Evolutionary conservation across 179 eudicot genomes (phyloP).

Genomic region (Vitellaria paradoxa): DNA sequence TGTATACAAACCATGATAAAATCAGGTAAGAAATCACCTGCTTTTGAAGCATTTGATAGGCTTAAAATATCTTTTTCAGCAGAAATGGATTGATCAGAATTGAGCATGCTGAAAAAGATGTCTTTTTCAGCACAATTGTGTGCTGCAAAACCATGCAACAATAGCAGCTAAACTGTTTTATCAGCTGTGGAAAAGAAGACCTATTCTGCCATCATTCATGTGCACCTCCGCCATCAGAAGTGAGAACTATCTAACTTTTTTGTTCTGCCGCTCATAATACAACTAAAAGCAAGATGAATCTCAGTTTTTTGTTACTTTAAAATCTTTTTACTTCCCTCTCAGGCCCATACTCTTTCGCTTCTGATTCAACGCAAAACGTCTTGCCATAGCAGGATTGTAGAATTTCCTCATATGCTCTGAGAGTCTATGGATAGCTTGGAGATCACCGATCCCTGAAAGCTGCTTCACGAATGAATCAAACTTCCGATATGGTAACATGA

Average conservation of each 20-base stretch:
- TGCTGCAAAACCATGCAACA: neutral
- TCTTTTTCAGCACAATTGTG: neutral
- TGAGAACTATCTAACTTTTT: neutral
- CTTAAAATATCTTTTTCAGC: neutral
- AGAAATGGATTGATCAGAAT: neutral
- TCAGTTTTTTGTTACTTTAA: neutral
- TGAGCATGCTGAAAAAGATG: neutral
- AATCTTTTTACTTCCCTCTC: constrained; percentile 47
- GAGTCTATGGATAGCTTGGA: constrained; percentile 62
- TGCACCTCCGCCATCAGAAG: neutral
- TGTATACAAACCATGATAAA: neutral
- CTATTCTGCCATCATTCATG: neutral
- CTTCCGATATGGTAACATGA: constrained; percentile 69
- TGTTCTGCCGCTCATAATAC: neutral
- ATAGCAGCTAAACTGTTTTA: neutral
- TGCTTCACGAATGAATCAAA: constrained; percentile 66
- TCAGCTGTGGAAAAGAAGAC: neutral
- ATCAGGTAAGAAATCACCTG: neutral
- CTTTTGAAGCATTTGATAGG: neutral
- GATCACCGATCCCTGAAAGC: constrained; percentile 72
- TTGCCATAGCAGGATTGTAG: constrained; percentile 86
- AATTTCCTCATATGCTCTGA: constrained; percentile 84
- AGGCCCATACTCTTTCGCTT: constrained; percentile 70
- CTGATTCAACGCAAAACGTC: constrained; percentile 64
- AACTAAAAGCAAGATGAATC: neutral